Evolutionary conservation across 2,329 filamentous ascomycete genomes (phyloP), one percentile per base, ranked within the genome.

Genomic region (Hypoxylon rubiginosum): DNA sequence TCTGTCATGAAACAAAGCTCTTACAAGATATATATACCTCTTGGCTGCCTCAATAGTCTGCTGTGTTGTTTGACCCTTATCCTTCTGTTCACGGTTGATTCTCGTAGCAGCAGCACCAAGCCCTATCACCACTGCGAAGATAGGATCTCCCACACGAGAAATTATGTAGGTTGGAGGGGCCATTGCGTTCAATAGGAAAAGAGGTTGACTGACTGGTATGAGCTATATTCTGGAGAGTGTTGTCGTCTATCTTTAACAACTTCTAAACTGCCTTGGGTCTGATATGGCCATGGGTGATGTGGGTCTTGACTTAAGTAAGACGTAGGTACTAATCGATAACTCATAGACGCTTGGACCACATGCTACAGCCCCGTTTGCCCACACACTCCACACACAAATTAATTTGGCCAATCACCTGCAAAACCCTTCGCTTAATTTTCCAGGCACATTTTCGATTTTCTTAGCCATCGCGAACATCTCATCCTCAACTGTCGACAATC

Each of bases 71-170:
- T 76, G 84, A 57, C 87, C 87, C 77, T 87, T 86, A 54, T 84
- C 84, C 75, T 86, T 86, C 69, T 87, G 85, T 72, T 89, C 87
- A 39, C 87, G 86, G 69, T 84, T 88, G 79, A 89, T 88, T 67
- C 87, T 82, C 46, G 83, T 83, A 9, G 79, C 84, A 26, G 87
- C 85, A 1, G 87, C 87, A 24, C 82, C 82, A 28, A 88, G 70
- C 17, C 87, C 87, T 57, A 89, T 88, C 60, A 83, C 74, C 13
- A 89, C 72, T 41, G 85, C 87, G 57, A 89, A 89, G 36, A 89
- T 82, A 17, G 87, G 87, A 68, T 89, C 87, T 17, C 83, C 85
- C 7, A 83, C 81, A 72, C 82, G 81, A n/a, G 86, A 88, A 61
- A 89, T 87, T 67, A 89, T 88, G 74, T 88, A 89, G 1, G 84